Conservation (phyloP, 2,329 filamentous ascomycete genomes). For the Sphaerulina musiva region DNA sequence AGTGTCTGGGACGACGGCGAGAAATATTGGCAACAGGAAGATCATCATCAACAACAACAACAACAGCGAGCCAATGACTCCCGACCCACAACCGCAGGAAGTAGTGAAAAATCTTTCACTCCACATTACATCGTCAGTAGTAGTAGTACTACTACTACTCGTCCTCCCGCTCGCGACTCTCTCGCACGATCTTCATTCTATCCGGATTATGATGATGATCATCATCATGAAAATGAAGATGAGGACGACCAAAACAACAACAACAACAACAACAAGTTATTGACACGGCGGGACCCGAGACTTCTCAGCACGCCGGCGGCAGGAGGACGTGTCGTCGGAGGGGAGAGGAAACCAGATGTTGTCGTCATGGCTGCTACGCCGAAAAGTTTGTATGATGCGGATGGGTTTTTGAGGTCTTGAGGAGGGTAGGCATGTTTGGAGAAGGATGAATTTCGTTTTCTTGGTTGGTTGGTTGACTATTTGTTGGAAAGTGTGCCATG, state of each 20-base stretch:
- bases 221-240: too few species aligned
- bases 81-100: background rate
- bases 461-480: too few species aligned
- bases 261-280: too few species aligned
- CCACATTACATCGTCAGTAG: background rate
- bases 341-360: background rate
- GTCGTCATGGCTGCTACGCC: constrained; percentile 32
- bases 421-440: background rate
- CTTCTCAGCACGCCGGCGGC: constrained; percentile 17
- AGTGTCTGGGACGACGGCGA: constrained; percentile 35
- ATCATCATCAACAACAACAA: background rate
- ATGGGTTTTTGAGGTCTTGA: constrained; percentile 32
- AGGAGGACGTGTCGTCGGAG: background rate
- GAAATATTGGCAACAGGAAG: constrained; percentile 24
- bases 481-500: too few species aligned
- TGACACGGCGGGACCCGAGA: constrained; percentile 5
- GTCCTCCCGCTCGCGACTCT: background rate
- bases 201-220: background rate
- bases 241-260: too few species aligned
- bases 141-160: too few species aligned
- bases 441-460: too few species aligned
- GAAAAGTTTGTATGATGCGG: constrained; percentile 43
- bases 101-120: background rate
- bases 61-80: background rate
- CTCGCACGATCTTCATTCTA: background rate